phyloP scores from a whole-genome alignment of 257 asterid genomes.

The Salvia hispanica region DNA sequence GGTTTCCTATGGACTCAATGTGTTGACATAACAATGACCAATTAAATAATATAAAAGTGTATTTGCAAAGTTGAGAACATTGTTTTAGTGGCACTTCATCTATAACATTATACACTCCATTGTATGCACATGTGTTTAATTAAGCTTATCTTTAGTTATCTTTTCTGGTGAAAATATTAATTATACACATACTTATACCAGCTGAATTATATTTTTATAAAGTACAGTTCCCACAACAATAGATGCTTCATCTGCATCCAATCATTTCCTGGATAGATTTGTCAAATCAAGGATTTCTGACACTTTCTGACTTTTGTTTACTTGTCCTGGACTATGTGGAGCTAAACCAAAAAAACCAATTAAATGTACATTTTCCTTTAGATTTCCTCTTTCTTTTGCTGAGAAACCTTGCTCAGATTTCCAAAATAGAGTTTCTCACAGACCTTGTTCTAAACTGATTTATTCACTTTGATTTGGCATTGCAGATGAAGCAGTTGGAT shows the following conservation, averaged over 20 bases:
- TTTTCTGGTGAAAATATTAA: neutral
- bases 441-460: neutral
- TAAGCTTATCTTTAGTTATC: conserved; percentile 22
- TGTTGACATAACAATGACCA: neutral
- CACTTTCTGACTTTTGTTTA: neutral
- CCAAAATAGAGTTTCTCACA: neutral
- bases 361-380: conserved; percentile 19
- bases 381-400: neutral
- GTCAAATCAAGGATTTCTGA: conserved; percentile 19
- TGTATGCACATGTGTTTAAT: neutral
- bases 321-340: conserved; percentile 1
- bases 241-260: neutral
- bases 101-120: conserved; percentile 10
- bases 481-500: conserved; percentile 75
- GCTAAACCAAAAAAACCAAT: conserved; percentile 12
- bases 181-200: conserved; percentile 9
- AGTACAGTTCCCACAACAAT: conserved; percentile 6
- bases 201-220: neutral
- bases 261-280: neutral
- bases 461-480: conserved; percentile 37
- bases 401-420: conserved; percentile 16
- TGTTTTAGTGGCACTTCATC: conserved; percentile 12
- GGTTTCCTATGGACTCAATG: conserved; percentile 16
- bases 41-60: conserved; percentile 3
- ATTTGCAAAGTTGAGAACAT: neutral